Evolutionary conservation across 495 filamentous ascomycete species (phyloP).

Genomic region (Tuber indicum): DNA sequence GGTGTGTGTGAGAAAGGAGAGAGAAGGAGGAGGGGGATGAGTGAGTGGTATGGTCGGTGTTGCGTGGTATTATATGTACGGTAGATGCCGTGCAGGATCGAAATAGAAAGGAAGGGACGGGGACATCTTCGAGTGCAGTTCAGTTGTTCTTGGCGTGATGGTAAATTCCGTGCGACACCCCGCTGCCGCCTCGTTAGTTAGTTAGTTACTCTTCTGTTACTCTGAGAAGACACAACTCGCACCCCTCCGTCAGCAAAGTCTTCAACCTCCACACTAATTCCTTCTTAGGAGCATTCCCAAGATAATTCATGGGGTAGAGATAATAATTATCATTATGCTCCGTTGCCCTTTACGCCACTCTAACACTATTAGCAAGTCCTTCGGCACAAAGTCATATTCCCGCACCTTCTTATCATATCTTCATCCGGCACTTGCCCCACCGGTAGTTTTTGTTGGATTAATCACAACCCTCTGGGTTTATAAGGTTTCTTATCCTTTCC

Average conservation of each 20-base stretch:
- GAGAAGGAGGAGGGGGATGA: background rate
- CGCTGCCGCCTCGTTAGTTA: background rate
- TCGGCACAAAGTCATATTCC: background rate
- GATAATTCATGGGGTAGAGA: background rate
- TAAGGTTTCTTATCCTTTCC: slow-evolving; percentile 43
- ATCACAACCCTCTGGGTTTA: slow-evolving; percentile 63
- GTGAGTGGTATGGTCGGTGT: background rate
- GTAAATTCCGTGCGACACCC: background rate
- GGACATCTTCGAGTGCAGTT: background rate
- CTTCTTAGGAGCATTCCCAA: background rate
- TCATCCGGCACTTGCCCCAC: slow-evolving; percentile 55
- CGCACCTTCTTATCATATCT: slow-evolving; percentile 36
- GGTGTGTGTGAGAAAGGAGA: background rate
- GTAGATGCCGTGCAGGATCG: background rate
- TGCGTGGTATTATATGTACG: background rate
- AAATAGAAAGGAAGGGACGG: background rate
- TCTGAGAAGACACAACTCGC: no score
- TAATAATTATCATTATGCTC: background rate
- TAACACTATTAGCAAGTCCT: background rate
- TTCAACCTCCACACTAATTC: background rate
- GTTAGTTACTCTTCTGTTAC: background rate
- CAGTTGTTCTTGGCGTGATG: background rate
- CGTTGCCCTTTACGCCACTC: background rate
- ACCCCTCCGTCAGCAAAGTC: background rate
- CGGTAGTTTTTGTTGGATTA: slow-evolving; percentile 60